Evolutionary conservation across 495 filamentous ascomycete genomes (phyloP).

Genomic region (Neurospora sp.): DNA sequence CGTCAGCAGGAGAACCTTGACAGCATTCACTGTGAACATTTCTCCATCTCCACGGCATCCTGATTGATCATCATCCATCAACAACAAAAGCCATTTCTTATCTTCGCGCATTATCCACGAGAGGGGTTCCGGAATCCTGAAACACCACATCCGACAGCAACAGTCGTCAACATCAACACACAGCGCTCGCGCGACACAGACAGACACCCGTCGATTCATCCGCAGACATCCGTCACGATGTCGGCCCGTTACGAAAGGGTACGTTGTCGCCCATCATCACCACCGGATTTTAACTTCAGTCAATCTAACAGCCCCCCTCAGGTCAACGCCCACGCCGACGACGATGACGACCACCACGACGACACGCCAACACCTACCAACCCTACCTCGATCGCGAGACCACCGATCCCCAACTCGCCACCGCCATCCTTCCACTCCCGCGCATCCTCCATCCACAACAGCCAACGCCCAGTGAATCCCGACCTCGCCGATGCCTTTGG

Average conservation of each 20-base stretch:
- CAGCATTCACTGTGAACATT: neutral
- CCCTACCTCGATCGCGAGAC: conserved; percentile 16
- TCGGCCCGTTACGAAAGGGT: conserved; percentile 82
- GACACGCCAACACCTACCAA: conserved; percentile 17
- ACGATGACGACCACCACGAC: conserved; percentile 22
- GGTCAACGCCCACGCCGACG: conserved; percentile 39
- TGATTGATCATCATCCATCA: conserved; percentile 2
- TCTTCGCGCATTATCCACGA: neutral
- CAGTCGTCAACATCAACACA: neutral
- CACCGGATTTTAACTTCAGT: too few species aligned
- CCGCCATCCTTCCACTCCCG: conserved; percentile 91
- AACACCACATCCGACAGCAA: neutral
- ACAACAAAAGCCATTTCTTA: conserved; percentile 5
- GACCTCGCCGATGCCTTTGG: conserved; percentile 88
- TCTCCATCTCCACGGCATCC: neutral
- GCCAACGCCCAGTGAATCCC: conserved; percentile 49
- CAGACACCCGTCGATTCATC: neutral
- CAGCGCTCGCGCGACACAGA: neutral
- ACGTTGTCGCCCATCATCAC: conserved; percentile 21
- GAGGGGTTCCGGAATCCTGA: neutral
- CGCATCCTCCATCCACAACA: conserved; percentile 57
- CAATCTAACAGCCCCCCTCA: conserved; percentile 5
- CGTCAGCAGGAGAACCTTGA: neutral
- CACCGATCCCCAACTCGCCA: conserved; percentile 64
- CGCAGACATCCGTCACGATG: conserved; percentile 42